These are phyloP conservation scores for Juncus effusus DNA, from an alignment of 176 grass and related monocot genomes.

Conservation along the genomic window DNA sequence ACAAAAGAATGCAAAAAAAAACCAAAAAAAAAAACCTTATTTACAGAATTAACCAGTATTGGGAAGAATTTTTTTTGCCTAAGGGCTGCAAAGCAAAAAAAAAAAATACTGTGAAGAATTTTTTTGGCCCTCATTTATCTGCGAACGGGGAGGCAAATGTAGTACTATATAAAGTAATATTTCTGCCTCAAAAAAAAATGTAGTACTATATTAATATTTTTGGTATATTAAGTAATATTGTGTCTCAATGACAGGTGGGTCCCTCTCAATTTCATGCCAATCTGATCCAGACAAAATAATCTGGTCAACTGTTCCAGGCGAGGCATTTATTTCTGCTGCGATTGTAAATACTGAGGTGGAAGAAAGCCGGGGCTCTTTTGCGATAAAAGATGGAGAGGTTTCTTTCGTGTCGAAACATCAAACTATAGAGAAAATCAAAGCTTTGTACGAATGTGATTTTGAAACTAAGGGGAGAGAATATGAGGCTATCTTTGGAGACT, in stretches of 20 bases:
- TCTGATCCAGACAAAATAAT: constrained; percentile 12
- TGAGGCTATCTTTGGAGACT: constrained; percentile 38
- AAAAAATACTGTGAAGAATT: no score
- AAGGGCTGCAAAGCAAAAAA: neutral
- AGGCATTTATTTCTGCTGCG: constrained; percentile 70
- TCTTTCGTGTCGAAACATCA: constrained; percentile 53
- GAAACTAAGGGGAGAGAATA: constrained; percentile 17
- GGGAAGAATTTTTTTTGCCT: neutral
- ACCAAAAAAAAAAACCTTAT: no score
- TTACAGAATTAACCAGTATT: no score
- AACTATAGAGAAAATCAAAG: constrained; percentile 48
- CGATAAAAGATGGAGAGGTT: constrained; percentile 50
- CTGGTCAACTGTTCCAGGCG: constrained; percentile 64
- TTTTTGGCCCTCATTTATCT: no score
- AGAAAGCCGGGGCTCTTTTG: constrained; percentile 80
- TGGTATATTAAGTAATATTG: neutral
- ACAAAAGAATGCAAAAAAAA: neutral
- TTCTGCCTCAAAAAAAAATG: no score
- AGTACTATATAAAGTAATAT: no score
- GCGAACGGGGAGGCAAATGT: no score
- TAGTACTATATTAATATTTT: no score
- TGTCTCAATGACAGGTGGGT: constrained; percentile 13
- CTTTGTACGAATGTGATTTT: constrained; percentile 40
- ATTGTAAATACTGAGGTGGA: constrained; percentile 44
- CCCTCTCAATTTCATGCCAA: constrained; percentile 13